Evolutionary conservation across 2,329 filamentous ascomycete species (phyloP), one percentile per base, ranked within the genome.

Genomic region (Catunica adiposa): DNA sequence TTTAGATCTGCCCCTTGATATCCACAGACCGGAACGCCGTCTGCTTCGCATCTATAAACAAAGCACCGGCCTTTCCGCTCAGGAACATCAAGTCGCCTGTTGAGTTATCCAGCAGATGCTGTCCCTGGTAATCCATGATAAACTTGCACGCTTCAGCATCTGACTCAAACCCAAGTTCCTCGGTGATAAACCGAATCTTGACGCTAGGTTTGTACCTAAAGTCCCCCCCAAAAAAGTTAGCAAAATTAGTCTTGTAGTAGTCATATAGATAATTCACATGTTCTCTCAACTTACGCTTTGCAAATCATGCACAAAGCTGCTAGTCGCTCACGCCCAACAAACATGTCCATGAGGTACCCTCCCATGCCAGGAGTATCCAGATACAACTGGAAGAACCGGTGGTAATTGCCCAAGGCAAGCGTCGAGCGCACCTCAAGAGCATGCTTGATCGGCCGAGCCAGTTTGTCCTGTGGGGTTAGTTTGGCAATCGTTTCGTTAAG

Each of bases 261-360:
- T n/a, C n/a, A n/a, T n/a, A n/a, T n/a, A n/a, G n/a, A n/a, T n/a
- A n/a, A n/a, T n/a, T n/a, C n/a, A 44, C 3, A n/a, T 17, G 5
- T 29, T 15, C 42, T 23, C 38, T 58, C 14, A n/a, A 80, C 90
- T 74, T 73, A 98, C 92, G 86, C 82, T 86, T 79, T 94, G 79
- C 89, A 95, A 63, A 98, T 92, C 67, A 84, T 87, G 68, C 88
- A 84, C 66, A 98, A 73, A 61, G 92, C 92, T 66, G 84, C 83
- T 62, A 98, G 79, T 64, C 92, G 86, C 73, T 98, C 90, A 66
- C 92, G 83, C 64, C 83, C 83, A 67, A 97, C 85, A 73, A 98
- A 97, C 87, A 95, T 96, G 73, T 98, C 92, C 86, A 98, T 94
- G 53, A 98, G 79, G 70, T 97, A 97, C 63, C 86, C 89, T 60